These are phyloP conservation scores for Puccinia polysora DNA, from an alignment of 1,284 basidiomycete genomes.

Conservation along the genomic window DNA sequence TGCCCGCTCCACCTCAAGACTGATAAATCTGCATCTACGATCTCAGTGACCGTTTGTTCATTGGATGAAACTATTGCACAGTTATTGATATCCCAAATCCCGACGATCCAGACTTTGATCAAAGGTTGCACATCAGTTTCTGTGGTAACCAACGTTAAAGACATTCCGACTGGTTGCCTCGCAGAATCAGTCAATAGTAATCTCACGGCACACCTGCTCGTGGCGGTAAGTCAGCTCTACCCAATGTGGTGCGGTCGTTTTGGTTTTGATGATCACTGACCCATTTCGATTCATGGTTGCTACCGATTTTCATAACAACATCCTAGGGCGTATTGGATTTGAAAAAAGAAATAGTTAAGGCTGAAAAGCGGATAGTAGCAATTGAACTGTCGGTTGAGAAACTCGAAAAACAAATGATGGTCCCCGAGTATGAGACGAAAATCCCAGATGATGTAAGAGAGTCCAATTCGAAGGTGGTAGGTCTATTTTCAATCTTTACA, in stretches of 20 bases:
- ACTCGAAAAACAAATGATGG: conserved; percentile 67
- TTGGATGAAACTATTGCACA: not conserved
- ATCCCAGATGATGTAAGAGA: conserved; percentile 71
- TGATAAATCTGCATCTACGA: conserved; percentile 59
- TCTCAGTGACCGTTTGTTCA: conserved; percentile 38
- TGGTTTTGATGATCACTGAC: not conserved
- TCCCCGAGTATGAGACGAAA: conserved; percentile 70
- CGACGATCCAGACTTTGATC: conserved; percentile 74
- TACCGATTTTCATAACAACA: not conserved
- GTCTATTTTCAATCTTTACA: conserved; percentile 44
- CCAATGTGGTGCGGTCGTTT: not conserved
- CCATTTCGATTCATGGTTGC: not conserved
- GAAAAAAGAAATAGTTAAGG: conserved; percentile 75
- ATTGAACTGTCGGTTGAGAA: conserved; percentile 68
- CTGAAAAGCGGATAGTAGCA: conserved; percentile 64
- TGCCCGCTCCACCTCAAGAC: conserved; percentile 60
- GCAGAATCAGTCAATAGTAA: conserved; percentile 72
- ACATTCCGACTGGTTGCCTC: conserved; percentile 81
- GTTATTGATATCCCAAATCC: conserved; percentile 66
- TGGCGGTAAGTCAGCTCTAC: conserved; percentile 61
- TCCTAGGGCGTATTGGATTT: conserved; percentile 74
- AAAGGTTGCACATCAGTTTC: conserved; percentile 77
- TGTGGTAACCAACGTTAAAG: conserved; percentile 60
- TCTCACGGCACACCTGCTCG: conserved; percentile 72
- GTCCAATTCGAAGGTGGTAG: conserved; percentile 73